Evolutionary conservation across 2,329 filamentous ascomycete species (phyloP).

Genomic region (Fusarium incarnatum): DNA sequence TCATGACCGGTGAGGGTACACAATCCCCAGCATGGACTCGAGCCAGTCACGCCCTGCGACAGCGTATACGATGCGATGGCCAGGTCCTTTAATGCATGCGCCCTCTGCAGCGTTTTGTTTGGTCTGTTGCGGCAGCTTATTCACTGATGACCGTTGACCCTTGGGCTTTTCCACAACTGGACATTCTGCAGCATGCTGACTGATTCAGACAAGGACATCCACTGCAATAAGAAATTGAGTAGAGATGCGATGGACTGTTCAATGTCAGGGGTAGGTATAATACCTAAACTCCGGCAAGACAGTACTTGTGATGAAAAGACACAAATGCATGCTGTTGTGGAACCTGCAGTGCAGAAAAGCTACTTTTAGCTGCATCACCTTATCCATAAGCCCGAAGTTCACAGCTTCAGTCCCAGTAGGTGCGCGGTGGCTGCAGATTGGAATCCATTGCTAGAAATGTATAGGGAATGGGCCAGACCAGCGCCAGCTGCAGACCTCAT

Average conservation of each 20-base stretch:
- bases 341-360: conserved; percentile 14
- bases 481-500: conserved; percentile 3
- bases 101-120: background rate
- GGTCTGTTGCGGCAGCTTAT: background rate
- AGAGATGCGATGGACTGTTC: conserved; percentile 15
- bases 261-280: conserved; percentile 6
- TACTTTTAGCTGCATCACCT: conserved; percentile 18
- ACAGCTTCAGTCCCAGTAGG: background rate
- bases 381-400: background rate
- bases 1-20: conserved; percentile 8
- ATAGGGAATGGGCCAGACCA: conserved; percentile 5
- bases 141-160: background rate
- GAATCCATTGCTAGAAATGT: background rate
- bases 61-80: conserved; percentile 8
- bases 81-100: background rate
- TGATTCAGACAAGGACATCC: conserved; percentile 8
- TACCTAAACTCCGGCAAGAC: conserved; percentile 16
- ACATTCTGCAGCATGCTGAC: conserved; percentile 11
- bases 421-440: background rate
- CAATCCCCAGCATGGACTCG: conserved; percentile 1
- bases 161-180: background rate
- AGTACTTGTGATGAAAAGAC: background rate
- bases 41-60: conserved; percentile 20
- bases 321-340: conserved; percentile 22
- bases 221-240: conserved; percentile 14